phyloP scores from a whole-genome alignment of 2,329 filamentous ascomycete genomes.

The Trichoderma polysporum region DNA sequence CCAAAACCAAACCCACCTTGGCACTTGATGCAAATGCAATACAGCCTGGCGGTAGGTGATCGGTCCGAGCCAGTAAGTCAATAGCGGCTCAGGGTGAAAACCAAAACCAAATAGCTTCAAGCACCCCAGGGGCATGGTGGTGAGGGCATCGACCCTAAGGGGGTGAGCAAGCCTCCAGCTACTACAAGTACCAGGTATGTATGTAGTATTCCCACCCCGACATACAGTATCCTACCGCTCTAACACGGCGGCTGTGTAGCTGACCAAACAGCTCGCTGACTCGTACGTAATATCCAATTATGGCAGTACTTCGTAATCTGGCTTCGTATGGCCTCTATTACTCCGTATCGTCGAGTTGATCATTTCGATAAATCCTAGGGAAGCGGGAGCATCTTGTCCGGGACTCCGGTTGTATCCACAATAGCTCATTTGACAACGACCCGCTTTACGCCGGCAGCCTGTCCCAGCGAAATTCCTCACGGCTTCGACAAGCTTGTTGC shows the following conservation, averaged over 20 bases:
- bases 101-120: neutral
- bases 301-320: neutral
- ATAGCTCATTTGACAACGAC: slow-evolving; percentile 10
- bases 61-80: neutral
- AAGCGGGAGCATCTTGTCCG: slow-evolving; percentile 12
- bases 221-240: neutral
- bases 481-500: neutral
- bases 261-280: neutral
- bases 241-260: neutral
- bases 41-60: slow-evolving; percentile 5
- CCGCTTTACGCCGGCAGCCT: neutral
- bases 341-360: neutral
- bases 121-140: neutral
- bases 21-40: slow-evolving; percentile 11
- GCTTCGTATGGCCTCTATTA: neutral
- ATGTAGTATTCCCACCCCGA: neutral
- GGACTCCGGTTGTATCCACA: slow-evolving; percentile 4
- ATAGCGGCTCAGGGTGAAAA: neutral
- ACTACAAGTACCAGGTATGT: neutral
- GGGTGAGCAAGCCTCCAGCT: neutral
- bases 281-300: slow-evolving; percentile 1
- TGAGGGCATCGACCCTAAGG: neutral
- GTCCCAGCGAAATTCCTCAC: neutral
- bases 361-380: neutral
- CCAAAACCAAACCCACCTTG: slow-evolving; percentile 3